phyloP scores from a whole-genome alignment of 805 yeast species.

The Metschnikowia amazonensis region DNA sequence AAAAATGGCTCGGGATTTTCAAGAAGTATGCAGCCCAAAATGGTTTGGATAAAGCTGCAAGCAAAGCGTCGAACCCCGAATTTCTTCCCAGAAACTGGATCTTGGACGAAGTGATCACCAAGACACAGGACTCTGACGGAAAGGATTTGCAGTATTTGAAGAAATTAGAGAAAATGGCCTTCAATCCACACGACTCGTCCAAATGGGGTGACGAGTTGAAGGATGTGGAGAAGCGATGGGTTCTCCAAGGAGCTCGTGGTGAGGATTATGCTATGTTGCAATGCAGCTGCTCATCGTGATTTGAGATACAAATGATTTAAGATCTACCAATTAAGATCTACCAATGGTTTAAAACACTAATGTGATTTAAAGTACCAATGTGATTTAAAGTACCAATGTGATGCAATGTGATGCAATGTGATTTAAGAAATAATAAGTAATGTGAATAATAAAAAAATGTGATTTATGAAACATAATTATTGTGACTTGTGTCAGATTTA shows the following conservation, averaged over 20 bases:
- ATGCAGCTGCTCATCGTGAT: slow-evolving; percentile 62
- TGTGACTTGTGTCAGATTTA: too few relatives aligned
- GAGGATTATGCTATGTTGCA: slow-evolving; percentile 58
- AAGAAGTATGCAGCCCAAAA: slow-evolving; percentile 38
- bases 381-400: too few relatives aligned
- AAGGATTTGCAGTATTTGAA: slow-evolving; percentile 47
- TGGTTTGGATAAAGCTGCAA: slow-evolving; percentile 34
- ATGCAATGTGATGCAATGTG: too few relatives aligned
- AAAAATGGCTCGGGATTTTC: slow-evolving; percentile 53
- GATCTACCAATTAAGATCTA: too few relatives aligned
- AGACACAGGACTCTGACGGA: slow-evolving; percentile 49
- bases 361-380: too few relatives aligned
- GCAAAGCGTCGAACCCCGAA: slow-evolving; percentile 60
- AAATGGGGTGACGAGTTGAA: slow-evolving; percentile 67
- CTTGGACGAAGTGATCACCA: slow-evolving; percentile 72
- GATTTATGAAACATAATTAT: too few relatives aligned
- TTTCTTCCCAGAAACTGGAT: slow-evolving; percentile 86
- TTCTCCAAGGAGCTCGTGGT: slow-evolving; percentile 46
- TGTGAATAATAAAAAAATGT: too few relatives aligned
- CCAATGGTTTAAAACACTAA: too few relatives aligned
- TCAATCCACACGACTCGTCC: slow-evolving; percentile 63
- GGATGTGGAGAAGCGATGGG: slow-evolving; percentile 57
- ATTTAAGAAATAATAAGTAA: too few relatives aligned
- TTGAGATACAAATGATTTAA: too few relatives aligned
- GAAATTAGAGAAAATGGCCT: slow-evolving; percentile 66